phyloP scores from a whole-genome alignment of 306 rosid genomes.

The Vigna trinervia region DNA sequence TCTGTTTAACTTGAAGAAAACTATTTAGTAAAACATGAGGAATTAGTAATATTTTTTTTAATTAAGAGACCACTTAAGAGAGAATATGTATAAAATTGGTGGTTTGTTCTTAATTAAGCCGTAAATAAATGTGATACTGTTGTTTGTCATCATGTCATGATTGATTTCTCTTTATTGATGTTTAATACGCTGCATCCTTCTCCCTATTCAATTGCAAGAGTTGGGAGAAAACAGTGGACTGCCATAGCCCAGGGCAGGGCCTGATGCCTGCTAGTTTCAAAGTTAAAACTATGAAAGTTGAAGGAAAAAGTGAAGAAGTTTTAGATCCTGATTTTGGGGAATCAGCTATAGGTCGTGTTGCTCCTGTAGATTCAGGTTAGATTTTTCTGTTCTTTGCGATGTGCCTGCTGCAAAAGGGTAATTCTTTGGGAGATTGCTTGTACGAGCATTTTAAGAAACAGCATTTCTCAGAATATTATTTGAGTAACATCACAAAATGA shows the following conservation, averaged over 20 bases:
- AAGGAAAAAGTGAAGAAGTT: constrained; percentile 68
- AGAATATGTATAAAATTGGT: too few species aligned
- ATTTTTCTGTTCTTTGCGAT: background rate
- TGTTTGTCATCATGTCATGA: constrained; percentile 15
- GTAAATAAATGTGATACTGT: background rate
- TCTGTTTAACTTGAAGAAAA: too few species aligned
- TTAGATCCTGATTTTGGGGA: constrained; percentile 98
- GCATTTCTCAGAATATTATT: constrained; percentile 1
- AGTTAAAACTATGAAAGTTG: constrained; percentile 65
- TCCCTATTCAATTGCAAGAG: constrained; percentile 55
- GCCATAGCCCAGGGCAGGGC: constrained; percentile 98
- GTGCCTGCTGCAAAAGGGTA: background rate
- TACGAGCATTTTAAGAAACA: background rate
- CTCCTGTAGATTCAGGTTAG: constrained; percentile 97
- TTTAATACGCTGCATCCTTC: constrained; percentile 6
- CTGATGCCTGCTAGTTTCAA: constrained; percentile 99
- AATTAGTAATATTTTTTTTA: too few species aligned
- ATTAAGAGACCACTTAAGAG: too few species aligned
- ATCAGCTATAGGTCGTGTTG: constrained; percentile 99
- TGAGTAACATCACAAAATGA: constrained; percentile 27
- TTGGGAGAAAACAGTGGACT: constrained; percentile 99
- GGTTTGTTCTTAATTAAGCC: too few species aligned
- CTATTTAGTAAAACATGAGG: too few species aligned
- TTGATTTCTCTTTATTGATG: constrained; percentile 12
- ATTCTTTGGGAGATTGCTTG: constrained; percentile 10